phyloP scores from a whole-genome alignment of 2,329 filamentous ascomycete species.

The Paecilomyces dactylethromorphus region DNA sequence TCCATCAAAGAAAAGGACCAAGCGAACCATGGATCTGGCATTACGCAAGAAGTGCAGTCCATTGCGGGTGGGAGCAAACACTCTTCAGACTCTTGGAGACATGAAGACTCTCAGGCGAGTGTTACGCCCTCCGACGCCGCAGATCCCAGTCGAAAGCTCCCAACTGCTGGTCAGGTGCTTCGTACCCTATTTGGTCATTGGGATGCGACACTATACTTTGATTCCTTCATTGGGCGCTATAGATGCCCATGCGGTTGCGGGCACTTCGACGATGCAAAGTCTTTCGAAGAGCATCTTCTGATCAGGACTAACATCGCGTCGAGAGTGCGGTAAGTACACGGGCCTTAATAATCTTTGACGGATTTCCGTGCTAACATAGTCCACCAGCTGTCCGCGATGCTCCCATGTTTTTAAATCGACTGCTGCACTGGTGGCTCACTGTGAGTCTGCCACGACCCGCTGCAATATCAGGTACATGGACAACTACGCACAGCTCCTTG shows the following conservation, averaged over 20 bases:
- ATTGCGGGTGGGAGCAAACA: background rate
- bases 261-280: constrained; percentile 14
- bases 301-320: constrained; percentile 3
- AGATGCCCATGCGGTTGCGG: constrained; percentile 27
- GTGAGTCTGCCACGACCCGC: constrained; percentile 27
- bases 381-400: constrained; percentile 32
- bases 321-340: constrained; percentile 13
- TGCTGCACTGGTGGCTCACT: constrained; percentile 34
- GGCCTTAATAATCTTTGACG: background rate
- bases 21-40: background rate
- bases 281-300: constrained; percentile 28
- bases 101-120: background rate
- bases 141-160: constrained; percentile 2
- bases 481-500: constrained; percentile 27
- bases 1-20: background rate
- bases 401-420: constrained; percentile 30
- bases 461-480: constrained; percentile 26
- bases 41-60: background rate
- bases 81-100: background rate
- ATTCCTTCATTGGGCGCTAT: constrained; percentile 21
- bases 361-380: background rate
- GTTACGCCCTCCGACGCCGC: background rate
- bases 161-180: constrained; percentile 8
- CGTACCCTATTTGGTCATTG: constrained; percentile 8
- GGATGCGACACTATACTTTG: constrained; percentile 25